A percentile compares a stretch with the other conserved stretches of the same genome.
These are phyloP conservation scores for Roridomyces roridus DNA, from an alignment of 768 basidiomycete species.

Conservation along the genomic window DNA sequence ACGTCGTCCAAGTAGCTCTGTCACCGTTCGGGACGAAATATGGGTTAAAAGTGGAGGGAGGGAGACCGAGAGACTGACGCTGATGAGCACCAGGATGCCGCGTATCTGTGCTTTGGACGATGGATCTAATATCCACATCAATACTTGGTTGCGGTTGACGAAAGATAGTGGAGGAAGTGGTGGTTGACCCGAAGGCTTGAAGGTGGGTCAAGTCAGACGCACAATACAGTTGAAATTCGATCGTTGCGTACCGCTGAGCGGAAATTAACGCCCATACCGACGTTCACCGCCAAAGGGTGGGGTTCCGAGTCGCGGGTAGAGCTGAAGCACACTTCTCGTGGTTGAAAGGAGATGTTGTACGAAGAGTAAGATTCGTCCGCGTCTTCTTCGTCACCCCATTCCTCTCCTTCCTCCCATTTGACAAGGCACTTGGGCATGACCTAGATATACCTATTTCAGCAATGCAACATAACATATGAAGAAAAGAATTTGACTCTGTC, in stretches of 20 bases:
- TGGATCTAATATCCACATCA: conserved; percentile 3
- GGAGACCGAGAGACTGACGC: background rate
- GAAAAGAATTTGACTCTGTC: too few relatives aligned
- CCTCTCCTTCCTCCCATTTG: background rate
- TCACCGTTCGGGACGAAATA: background rate
- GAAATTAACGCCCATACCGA: background rate
- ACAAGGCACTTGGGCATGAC: conserved; percentile 1
- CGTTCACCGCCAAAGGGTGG: too few relatives aligned
- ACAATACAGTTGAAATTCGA: too few relatives aligned
- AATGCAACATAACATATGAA: background rate
- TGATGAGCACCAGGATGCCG: too few relatives aligned
- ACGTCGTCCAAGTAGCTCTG: conserved; percentile 1
- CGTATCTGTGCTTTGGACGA: background rate
- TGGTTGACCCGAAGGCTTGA: background rate
- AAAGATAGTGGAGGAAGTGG: too few relatives aligned
- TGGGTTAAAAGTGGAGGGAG: too few relatives aligned
- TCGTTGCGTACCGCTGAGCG: background rate
- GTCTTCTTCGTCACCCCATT: background rate
- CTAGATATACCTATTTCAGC: background rate
- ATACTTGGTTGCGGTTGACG: background rate
- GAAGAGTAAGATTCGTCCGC: background rate
- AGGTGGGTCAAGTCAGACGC: background rate
- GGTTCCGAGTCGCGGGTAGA: too few relatives aligned
- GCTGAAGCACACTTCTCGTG: background rate
- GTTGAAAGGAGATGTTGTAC: background rate